Conservation (phyloP, 495 filamentous ascomycete genomes). For the Tuber microsphaerosporum region DNA sequence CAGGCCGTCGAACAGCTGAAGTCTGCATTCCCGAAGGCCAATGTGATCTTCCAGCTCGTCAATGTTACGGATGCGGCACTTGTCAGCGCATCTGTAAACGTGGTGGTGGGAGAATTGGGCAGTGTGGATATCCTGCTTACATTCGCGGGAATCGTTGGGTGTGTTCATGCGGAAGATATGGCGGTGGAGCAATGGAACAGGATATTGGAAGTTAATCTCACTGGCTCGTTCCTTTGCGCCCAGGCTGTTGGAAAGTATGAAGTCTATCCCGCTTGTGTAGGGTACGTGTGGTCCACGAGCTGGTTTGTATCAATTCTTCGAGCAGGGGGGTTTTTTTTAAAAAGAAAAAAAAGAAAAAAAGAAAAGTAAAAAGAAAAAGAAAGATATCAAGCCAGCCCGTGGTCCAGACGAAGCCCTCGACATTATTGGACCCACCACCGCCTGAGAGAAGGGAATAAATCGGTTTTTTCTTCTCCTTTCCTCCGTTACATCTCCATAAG, state of each 20-base stretch:
- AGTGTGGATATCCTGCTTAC: constrained; percentile 54
- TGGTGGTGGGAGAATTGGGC: constrained; percentile 46
- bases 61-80: constrained; percentile 55
- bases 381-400: not conserved
- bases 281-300: constrained; percentile 23
- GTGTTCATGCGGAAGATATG: constrained; percentile 53
- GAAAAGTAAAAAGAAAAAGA: not conserved
- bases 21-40: constrained; percentile 51
- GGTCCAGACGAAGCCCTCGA: not conserved
- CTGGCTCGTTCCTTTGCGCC: constrained; percentile 61
- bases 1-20: constrained; percentile 45
- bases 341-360: not conserved
- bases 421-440: not conserved
- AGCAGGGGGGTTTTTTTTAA: not conserved
- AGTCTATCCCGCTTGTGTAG: constrained; percentile 41
- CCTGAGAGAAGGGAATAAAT: not conserved
- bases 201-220: constrained; percentile 61
- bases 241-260: constrained; percentile 57
- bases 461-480: not conserved
- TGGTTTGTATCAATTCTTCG: not conserved
- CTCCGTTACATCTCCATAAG: not conserved
- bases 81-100: constrained; percentile 47
- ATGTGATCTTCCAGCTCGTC: constrained; percentile 48
- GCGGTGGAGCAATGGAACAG: constrained; percentile 51
- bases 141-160: constrained; percentile 63